Conservation (phyloP, 2,329 filamentous ascomycete genomes). For the Sporothrix schenckii region DNA sequence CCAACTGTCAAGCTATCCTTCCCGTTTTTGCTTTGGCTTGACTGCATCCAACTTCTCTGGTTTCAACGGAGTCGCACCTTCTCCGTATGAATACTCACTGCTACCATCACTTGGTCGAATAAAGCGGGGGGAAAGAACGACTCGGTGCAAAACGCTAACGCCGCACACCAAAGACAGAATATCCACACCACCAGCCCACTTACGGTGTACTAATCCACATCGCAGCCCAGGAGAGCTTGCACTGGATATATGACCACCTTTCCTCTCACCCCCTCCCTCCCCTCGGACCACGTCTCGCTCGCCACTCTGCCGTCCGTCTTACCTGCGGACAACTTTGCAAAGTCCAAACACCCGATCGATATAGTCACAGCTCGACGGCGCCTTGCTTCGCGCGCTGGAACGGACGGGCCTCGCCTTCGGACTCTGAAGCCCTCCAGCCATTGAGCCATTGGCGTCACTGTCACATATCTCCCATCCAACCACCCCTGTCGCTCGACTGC, state of each 20-base stretch:
- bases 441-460: conserved; percentile 6
- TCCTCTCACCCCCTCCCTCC: conserved; percentile 13
- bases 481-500: not conserved
- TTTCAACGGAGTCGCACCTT: not conserved
- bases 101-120: not conserved
- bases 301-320: not conserved
- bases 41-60: not conserved
- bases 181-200: conserved; percentile 15
- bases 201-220: conserved; percentile 21
- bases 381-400: conserved; percentile 23
- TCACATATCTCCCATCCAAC: conserved; percentile 1
- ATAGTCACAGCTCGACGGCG: conserved; percentile 16
- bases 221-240: conserved; percentile 16
- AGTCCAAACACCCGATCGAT: not conserved
- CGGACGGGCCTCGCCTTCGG: conserved; percentile 17
- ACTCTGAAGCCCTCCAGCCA: conserved; percentile 1
- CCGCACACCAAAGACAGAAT: conserved; percentile 17
- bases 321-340: conserved; percentile 12
- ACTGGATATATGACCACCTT: conserved; percentile 3
- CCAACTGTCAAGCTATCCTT: not conserved
- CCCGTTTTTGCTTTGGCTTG: not conserved
- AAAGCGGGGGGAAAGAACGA: conserved; percentile 25
- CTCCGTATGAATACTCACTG: not conserved
- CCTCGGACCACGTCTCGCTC: not conserved
- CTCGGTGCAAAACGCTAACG: conserved; percentile 21